Conservation (phyloP, 2,329 filamentous ascomycete species). For the Westerdykella aurantiaca region DNA sequence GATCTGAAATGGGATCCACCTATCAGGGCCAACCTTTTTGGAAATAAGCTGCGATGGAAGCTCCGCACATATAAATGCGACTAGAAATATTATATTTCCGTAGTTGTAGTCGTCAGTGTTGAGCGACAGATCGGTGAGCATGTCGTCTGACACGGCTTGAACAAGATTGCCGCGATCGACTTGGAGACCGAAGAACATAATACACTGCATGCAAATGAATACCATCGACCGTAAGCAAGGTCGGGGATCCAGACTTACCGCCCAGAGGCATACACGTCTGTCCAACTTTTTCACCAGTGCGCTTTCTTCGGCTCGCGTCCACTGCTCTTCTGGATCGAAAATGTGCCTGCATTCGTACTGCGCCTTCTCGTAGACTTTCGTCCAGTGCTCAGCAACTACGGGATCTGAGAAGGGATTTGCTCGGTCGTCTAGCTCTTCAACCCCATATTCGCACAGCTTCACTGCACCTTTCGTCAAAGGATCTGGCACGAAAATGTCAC, state of each 20-base stretch:
- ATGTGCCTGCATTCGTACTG: conserved; percentile 46
- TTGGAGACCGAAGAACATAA: conserved; percentile 5
- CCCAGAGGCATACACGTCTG: conserved; percentile 4
- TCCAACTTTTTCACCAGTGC: conserved; percentile 12
- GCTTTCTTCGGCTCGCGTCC: conserved; percentile 41
- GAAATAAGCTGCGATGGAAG: conserved; percentile 39
- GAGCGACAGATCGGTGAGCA: conserved; percentile 12
- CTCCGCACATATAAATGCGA: conserved; percentile 61
- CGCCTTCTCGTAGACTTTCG: conserved; percentile 50
- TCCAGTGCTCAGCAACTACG: conserved; percentile 50
- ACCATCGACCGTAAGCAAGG: too few species aligned
- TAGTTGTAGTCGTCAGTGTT: conserved; percentile 13
- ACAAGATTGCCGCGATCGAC: conserved; percentile 4
- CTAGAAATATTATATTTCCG: conserved; percentile 56
- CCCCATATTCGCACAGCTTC: neutral
- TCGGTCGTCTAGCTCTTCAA: too few species aligned
- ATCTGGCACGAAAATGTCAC: too few species aligned
- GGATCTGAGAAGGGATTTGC: conserved; percentile 44
- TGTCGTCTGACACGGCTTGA: conserved; percentile 2
- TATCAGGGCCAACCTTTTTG: conserved; percentile 36
- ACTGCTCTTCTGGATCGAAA: conserved; percentile 45
- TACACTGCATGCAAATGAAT: neutral
- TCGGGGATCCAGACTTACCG: neutral
- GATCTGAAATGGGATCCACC: conserved; percentile 37
- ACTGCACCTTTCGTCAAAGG: too few species aligned